A percentile compares a stretch with the other conserved stretches of the same genome.
phyloP scores from a whole-genome alignment of 2,329 filamentous ascomycete genomes.

The Drechmeria coniospora region DNA sequence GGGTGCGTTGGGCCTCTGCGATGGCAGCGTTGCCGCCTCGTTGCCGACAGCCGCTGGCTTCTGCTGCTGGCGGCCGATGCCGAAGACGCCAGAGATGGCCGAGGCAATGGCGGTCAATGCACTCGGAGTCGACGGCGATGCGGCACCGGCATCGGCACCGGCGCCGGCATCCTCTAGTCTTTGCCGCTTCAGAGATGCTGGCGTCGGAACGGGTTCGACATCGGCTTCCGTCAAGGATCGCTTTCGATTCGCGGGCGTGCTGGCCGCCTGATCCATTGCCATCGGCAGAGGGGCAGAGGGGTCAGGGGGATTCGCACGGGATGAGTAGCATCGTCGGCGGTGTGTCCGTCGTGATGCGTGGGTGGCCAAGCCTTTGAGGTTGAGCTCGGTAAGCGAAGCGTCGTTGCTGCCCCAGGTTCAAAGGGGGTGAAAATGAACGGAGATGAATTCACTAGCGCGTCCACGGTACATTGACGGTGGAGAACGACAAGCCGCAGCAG shows the following conservation, averaged over 20 bases:
- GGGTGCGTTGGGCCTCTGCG: conserved; percentile 1
- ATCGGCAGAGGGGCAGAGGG: background rate
- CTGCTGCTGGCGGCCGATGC: conserved; percentile 8
- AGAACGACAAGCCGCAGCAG: no score
- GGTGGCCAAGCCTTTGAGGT: no score
- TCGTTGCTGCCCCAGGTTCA: no score
- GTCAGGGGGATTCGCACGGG: background rate
- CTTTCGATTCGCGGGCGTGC: conserved; percentile 9
- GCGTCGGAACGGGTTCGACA: conserved; percentile 10
- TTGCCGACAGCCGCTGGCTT: conserved; percentile 1
- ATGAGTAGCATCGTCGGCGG: no score
- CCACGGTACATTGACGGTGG: no score
- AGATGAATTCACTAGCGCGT: no score
- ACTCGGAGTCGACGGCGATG: conserved; percentile 14
- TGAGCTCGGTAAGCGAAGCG: no score
- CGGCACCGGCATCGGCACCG: conserved; percentile 8
- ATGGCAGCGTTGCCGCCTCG: background rate
- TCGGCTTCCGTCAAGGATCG: conserved; percentile 9
- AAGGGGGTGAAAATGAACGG: no score
- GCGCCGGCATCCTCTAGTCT: conserved; percentile 14
- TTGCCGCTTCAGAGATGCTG: conserved; percentile 15
- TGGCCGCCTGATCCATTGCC: conserved; percentile 12
- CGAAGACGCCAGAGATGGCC: conserved; percentile 14
- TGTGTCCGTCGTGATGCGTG: no score
- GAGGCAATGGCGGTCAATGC: conserved; percentile 16